Evolutionary conservation across 257 asterid species (phyloP), one percentile per base, ranked within the genome.

Genomic region (Jaltomata sinuosa): DNA sequence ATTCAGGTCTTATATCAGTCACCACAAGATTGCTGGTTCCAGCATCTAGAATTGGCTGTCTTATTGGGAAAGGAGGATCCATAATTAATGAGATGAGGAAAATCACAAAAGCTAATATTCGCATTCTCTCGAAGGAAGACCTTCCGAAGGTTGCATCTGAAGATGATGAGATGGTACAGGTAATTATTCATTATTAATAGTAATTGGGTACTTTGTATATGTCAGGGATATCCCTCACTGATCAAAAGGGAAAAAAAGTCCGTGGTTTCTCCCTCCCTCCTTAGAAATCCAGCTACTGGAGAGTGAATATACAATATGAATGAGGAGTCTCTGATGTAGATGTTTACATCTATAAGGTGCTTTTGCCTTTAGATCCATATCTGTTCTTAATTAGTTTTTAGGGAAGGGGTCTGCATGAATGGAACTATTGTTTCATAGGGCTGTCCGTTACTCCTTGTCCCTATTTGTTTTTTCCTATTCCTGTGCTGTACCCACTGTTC

Each of bases 161-260:
- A 57, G 88, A 86, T 77, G 88, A 86, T 27, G 88, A 86, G 84
- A 82, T 86, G 88, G 88, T 86, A 16, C 88, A 82, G 88, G 88
- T 86, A 81, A 62, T 74, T 45, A 45, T 74, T 47, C 42, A 27
- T 25, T 47, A 27, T 47, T 74, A 45, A 76, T 47, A 47, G 25
- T 27, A 27, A 47, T 27, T 14, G 42, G 61, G 16, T 16, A 25
- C 15, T 15, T 18, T 27, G 42, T 45, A 10, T 76, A 47, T 47
- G 61, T 27, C 19, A 47, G 22, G n/a, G 81, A 15, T 47, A 8
- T 16, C 22, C 38, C 40, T 29, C 25, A 27, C 9, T 45, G n/a
- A 16, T 27, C 14, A 76, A 47, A 27, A 15, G 61, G 16, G 61
- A 32, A 25, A 47, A 25, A 27, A 76, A 8, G 61, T 27, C 61